A percentile compares a stretch with the other conserved stretches of the same genome.
These are phyloP conservation scores for Chaetomiaceae sp. DNA, from an alignment of 2,329 filamentous ascomycete genomes.

Conservation along the genomic window DNA sequence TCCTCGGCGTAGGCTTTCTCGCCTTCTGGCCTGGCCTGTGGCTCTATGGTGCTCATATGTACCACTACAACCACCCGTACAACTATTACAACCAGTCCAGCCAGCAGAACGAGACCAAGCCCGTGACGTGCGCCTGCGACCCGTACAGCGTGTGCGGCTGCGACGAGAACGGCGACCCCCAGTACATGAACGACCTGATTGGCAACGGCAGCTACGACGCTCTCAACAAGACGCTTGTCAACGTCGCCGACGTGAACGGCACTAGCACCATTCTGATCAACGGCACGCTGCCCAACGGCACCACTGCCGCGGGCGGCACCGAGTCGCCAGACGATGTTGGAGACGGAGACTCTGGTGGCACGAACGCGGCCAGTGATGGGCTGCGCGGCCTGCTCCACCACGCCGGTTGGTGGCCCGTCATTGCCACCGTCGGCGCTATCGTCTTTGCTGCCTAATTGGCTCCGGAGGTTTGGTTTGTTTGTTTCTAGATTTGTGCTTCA, in stretches of 20 bases:
- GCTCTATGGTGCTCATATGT: slow-evolving; percentile 59
- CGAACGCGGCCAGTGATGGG: slow-evolving; percentile 33
- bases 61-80: slow-evolving; percentile 51
- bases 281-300: slow-evolving; percentile 68
- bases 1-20: slow-evolving; percentile 45
- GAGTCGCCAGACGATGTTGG: slow-evolving; percentile 38
- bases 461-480: neutral
- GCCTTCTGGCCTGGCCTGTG: slow-evolving; percentile 62
- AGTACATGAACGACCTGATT: slow-evolving; percentile 58
- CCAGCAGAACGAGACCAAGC: slow-evolving; percentile 53
- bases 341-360: too few species aligned
- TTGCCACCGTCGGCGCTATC: slow-evolving; percentile 41
- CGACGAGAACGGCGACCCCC: slow-evolving; percentile 52
- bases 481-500: neutral
- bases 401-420: slow-evolving; percentile 49
- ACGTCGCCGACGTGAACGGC: slow-evolving; percentile 59
- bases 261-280: slow-evolving; percentile 65
- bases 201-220: slow-evolving; percentile 58
- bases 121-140: slow-evolving; percentile 59
- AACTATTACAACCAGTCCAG: slow-evolving; percentile 48
- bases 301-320: slow-evolving; percentile 47
- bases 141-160: slow-evolving; percentile 57
- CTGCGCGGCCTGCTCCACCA: slow-evolving; percentile 35
- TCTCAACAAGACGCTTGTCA: slow-evolving; percentile 59
- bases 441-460: slow-evolving; percentile 40